Percentiles rank a stretch among this genome's conserved stretches.
These are phyloP conservation scores for Diaporthe ampelina DNA, from an alignment of 2,329 filamentous ascomycete species.

Conservation along the genomic window DNA sequence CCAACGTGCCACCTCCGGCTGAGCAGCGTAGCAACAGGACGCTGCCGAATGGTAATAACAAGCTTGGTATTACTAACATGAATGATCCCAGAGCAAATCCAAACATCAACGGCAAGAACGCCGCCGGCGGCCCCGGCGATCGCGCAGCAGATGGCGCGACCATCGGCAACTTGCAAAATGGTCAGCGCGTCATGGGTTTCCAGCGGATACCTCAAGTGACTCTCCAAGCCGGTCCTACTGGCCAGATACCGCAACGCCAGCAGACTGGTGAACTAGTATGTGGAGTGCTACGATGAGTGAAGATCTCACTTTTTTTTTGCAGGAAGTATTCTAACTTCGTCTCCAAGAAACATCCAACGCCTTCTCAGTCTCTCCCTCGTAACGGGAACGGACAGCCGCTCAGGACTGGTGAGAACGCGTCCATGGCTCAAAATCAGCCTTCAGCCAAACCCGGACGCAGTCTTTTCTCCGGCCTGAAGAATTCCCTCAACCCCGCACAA, in stretches of 20 bases:
- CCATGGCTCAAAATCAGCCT: neutral
- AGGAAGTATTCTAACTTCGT: neutral
- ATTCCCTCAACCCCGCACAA: conserved; percentile 1
- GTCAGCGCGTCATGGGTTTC: conserved; percentile 16
- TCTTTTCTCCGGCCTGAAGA: conserved; percentile 6
- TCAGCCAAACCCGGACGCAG: neutral
- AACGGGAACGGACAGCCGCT: neutral
- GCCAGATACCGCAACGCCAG: neutral
- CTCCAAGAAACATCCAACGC: neutral
- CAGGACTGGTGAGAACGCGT: neutral
- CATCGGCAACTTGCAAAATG: neutral
- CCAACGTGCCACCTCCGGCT: neutral
- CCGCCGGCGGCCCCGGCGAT: neutral
- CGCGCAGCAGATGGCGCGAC: neutral
- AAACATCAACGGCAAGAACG: neutral
- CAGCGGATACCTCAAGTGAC: neutral
- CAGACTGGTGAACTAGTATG: conserved; percentile 3
- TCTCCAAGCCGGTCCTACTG: neutral
- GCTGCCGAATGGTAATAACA: conserved; percentile 17
- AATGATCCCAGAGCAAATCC: neutral
- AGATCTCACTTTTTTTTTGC: neutral
- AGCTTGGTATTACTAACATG: neutral
- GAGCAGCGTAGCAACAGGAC: neutral
- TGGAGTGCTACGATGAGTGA: neutral
- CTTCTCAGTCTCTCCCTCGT: neutral